Conservation (phyloP, 768 basidiomycete species). For the Phaffia tasmanica region DNA sequence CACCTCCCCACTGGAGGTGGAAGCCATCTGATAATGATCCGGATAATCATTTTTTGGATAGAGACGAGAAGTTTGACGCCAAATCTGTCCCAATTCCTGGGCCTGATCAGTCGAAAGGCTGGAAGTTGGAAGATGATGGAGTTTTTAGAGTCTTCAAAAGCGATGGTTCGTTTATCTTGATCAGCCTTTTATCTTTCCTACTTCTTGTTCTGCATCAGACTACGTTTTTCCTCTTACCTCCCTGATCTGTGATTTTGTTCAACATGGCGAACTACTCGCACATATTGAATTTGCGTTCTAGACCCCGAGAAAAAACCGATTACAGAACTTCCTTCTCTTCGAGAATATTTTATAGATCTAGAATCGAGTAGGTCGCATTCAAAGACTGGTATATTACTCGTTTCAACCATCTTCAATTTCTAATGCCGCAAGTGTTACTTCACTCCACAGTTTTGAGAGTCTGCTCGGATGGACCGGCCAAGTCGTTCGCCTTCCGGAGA, state of each 20-base stretch:
- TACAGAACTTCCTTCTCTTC: conserved; percentile 69
- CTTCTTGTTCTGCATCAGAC: neutral
- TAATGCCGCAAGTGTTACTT: no score
- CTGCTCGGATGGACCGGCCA: conserved; percentile 89
- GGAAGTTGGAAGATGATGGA: conserved; percentile 68
- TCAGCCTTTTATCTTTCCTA: neutral
- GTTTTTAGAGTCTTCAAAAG: conserved; percentile 70
- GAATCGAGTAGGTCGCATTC: conserved; percentile 48
- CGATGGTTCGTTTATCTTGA: neutral
- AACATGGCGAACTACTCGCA: neutral
- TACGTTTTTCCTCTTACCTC: no score
- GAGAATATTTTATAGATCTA: conserved; percentile 92
- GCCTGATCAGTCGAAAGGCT: conserved; percentile 46
- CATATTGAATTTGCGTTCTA: neutral
- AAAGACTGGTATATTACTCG: no score
- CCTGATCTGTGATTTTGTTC: neutral
- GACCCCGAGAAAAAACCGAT: conserved; percentile 43
- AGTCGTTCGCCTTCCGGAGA: conserved; percentile 84
- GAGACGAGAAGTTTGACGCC: conserved; percentile 26
- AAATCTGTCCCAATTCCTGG: conserved; percentile 69
- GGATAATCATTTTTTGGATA: conserved; percentile 27
- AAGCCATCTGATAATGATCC: conserved; percentile 31
- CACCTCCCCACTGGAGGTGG: conserved; percentile 95
- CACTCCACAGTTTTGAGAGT: conserved; percentile 51
- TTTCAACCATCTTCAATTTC: no score